Base-by-base conservation (phyloP, 2,329 filamentous ascomycete species). In the Talaromyces atroroseus region DNA sequence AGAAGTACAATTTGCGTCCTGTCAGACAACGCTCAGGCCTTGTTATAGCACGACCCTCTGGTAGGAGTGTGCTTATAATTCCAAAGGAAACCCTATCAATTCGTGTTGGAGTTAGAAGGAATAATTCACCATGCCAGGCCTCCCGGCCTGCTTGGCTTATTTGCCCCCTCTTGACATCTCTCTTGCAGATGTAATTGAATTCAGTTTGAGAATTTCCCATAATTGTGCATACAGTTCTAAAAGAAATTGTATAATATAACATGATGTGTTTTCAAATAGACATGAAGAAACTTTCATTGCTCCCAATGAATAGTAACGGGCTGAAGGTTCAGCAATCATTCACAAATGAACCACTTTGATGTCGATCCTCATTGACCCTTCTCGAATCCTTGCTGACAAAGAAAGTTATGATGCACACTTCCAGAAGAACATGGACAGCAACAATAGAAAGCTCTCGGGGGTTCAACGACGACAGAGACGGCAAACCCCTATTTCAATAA, bases 401-500 rank as follows among this genome's bases (percentile, higher is more conserved):
- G 2, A n/a, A 40, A 40, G 7, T 7, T 16, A n/a, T 18, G 4
- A 51, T 38, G 16, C 26, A 52, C 18, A 2, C 16, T 42, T 2
- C 16, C n/a, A 40, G 36, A 2, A 40, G 36, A n/a, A 26, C 20
- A 21, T 52, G 16, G 12, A 21, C 21, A 20, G 21, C 23, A 36
- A n/a, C 11, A 53, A 16, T n/a, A 18, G 10, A 38, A 47, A 5
- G 8, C 10, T 48, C 32, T 3, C 0, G 26, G 8, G 7, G 20
- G 8, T 5, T 64, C 60, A 71, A 36, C 66, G 65, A 38, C 63
- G 63, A 59, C 82, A 85, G 32, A 84, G 71, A 24, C 79, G 77
- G 62, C 82, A 88, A 65, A 80, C 80, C 55, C 85, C 86, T 11
- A 84, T 82, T 26, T 87, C 74, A 45, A 90, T 81, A 63, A 90